Conservation (phyloP, 192 early-diverging fungal species). For the Coemansia sp. region DNA sequence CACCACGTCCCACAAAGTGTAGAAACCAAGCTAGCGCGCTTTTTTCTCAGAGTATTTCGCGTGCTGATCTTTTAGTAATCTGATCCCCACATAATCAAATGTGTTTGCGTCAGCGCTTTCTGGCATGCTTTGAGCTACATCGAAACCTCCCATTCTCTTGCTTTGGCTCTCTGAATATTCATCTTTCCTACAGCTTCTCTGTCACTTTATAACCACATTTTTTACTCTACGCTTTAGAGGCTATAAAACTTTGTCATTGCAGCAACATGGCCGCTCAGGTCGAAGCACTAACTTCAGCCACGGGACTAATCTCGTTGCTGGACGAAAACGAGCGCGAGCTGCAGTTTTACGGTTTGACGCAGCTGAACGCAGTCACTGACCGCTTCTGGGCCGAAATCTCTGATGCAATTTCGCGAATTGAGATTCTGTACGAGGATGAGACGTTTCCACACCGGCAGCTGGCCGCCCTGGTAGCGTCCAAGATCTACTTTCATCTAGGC, state of each 20-base stretch:
- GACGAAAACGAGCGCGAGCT: constrained; percentile 90
- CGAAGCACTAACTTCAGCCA: constrained; percentile 43
- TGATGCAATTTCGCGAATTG: constrained; percentile 77
- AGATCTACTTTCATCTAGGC: constrained; percentile 98
- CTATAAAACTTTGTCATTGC: background rate
- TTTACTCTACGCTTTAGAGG: background rate
- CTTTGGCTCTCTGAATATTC: background rate
- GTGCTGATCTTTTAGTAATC: background rate
- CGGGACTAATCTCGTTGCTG: constrained; percentile 89
- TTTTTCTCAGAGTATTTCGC: background rate
- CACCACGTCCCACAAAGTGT: background rate
- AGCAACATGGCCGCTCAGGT: constrained; percentile 32
- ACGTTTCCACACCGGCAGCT: constrained; percentile 79
- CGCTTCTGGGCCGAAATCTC: constrained; percentile 99
- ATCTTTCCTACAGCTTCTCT: constrained; percentile 5
- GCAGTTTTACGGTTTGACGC: constrained; percentile 87
- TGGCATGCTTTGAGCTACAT: background rate
- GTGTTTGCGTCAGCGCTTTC: constrained; percentile 9
- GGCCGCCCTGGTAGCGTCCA: constrained; percentile 95
- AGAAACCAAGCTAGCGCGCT: too few species aligned
- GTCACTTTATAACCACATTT: background rate
- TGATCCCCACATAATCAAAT: background rate
- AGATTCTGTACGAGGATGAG: constrained; percentile 91
- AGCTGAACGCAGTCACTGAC: constrained; percentile 87
- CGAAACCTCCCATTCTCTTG: background rate